These are phyloP conservation scores for Cylindrotheca closterium DNA, from an alignment of 108 stramenopile genomes.

Conservation along the genomic window DNA sequence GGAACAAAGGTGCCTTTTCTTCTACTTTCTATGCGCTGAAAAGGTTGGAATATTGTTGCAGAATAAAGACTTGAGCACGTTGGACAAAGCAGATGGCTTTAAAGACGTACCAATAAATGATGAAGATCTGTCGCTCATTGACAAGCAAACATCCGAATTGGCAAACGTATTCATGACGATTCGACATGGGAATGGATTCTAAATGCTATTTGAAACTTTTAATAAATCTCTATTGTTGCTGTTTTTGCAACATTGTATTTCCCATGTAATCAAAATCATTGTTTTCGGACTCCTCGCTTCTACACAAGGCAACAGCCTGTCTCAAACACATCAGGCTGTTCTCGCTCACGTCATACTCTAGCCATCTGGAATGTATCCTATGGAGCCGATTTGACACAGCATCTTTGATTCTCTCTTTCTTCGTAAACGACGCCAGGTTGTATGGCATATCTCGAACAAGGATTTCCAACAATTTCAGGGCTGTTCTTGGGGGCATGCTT, in stretches of 20 bases:
- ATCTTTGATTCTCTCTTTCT: constrained; percentile 14
- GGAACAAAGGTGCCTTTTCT: constrained; percentile 46
- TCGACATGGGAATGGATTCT: constrained; percentile 11
- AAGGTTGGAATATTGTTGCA: constrained; percentile 11
- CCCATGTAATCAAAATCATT: constrained; percentile 26
- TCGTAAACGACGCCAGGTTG: constrained; percentile 24
- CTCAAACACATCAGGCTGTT: constrained; percentile 17
- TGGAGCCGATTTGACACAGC: constrained; percentile 21
- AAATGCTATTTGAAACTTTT: background rate
- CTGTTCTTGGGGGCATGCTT: constrained; percentile 12
- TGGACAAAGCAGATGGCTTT: background rate
- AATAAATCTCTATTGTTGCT: background rate
- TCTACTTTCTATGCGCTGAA: constrained; percentile 20
- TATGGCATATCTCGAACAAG: constrained; percentile 33
- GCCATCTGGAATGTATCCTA: constrained; percentile 33
- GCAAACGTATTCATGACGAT: constrained; percentile 28
- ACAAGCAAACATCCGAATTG: constrained; percentile 29
- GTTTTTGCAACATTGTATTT: constrained; percentile 18
- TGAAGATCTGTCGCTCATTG: constrained; percentile 16
- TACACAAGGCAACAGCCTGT: constrained; percentile 17
- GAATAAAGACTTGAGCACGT: background rate
- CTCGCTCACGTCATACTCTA: constrained; percentile 20
- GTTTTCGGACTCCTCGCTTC: constrained; percentile 4
- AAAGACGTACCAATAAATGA: background rate
- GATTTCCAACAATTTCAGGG: constrained; percentile 17